phyloP scores from a whole-genome alignment of 2,329 filamentous ascomycete genomes.

The Colletotrichum nymphaeae region DNA sequence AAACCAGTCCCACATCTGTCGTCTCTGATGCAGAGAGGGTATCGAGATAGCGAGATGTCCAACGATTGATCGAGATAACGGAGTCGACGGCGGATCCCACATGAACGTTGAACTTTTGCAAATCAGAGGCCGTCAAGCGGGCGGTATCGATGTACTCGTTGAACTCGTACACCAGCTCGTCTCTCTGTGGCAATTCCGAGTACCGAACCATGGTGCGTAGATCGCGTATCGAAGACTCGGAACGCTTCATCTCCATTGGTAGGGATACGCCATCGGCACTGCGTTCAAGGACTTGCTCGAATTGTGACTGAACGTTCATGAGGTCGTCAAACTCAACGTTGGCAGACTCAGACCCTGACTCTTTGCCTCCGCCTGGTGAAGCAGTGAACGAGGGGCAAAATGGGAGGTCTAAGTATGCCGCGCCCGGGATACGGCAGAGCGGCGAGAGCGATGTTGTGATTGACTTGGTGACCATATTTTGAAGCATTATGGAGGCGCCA shows the following conservation, averaged over 20 bases:
- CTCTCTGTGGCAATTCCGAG: conserved; percentile 73
- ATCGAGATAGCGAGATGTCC: conserved; percentile 77
- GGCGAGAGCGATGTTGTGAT: conserved; percentile 73
- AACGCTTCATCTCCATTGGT: conserved; percentile 82
- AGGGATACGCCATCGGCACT: conserved; percentile 74
- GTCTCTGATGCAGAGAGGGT: conserved; percentile 58
- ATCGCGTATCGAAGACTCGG: conserved; percentile 79
- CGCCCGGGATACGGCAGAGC: conserved; percentile 76
- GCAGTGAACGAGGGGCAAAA: conserved; percentile 64
- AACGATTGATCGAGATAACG: conserved; percentile 79
- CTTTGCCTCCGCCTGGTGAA: conserved; percentile 20
- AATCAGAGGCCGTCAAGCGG: conserved; percentile 70
- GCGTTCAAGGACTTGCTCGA: conserved; percentile 79
- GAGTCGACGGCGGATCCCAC: conserved; percentile 80
- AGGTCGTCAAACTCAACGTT: conserved; percentile 78
- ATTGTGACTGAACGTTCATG: conserved; percentile 79
- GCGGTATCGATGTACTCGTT: conserved; percentile 80
- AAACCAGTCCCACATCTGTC: conserved; percentile 50
- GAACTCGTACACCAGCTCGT: conserved; percentile 81
- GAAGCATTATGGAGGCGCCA: conserved; percentile 67
- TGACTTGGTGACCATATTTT: conserved; percentile 72
- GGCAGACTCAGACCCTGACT: conserved; percentile 17
- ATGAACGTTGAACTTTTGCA: conserved; percentile 81
- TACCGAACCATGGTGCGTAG: conserved; percentile 78
- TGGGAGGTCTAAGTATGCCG: conserved; percentile 68